Conservation (phyloP, 2,329 filamentous ascomycete genomes). For the Aspergillus puulaauensis region DNA sequence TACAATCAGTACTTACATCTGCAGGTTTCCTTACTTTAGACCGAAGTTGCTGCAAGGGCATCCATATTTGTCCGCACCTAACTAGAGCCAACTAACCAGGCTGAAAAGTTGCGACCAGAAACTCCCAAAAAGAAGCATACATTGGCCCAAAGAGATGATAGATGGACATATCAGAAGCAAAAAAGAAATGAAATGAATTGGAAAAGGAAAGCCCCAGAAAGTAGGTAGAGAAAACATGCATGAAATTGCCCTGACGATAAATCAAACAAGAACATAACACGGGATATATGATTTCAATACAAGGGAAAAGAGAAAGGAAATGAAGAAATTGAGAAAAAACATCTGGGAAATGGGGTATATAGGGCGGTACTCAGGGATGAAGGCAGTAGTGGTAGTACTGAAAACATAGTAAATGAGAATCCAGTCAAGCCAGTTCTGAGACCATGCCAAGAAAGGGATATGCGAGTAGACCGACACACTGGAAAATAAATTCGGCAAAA, state of each 20-base stretch:
- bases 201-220: neutral
- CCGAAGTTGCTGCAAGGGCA: neutral
- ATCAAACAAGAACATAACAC: neutral
- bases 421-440: slow-evolving; percentile 7
- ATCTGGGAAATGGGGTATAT: slow-evolving; percentile 11
- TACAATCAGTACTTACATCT: neutral
- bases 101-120: neutral
- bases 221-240: slow-evolving; percentile 1
- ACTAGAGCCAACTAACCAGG: too few species aligned
- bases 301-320: neutral
- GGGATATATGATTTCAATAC: slow-evolving; percentile 1
- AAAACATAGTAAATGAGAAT: neutral
- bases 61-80: too few species aligned
- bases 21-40: neutral
- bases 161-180: slow-evolving; percentile 2
- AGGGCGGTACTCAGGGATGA: neutral
- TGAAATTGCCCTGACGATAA: neutral
- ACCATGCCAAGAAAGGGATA: slow-evolving; percentile 1
- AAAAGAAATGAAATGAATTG: neutral
- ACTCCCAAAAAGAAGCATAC: slow-evolving; percentile 1
- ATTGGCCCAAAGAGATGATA: neutral
- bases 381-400: neutral
- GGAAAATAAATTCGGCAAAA: neutral
- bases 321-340: neutral
- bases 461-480: neutral